Evolutionary conservation across 1,284 basidiomycete species (phyloP).

Genomic region (Acaromyces ingoldii): DNA sequence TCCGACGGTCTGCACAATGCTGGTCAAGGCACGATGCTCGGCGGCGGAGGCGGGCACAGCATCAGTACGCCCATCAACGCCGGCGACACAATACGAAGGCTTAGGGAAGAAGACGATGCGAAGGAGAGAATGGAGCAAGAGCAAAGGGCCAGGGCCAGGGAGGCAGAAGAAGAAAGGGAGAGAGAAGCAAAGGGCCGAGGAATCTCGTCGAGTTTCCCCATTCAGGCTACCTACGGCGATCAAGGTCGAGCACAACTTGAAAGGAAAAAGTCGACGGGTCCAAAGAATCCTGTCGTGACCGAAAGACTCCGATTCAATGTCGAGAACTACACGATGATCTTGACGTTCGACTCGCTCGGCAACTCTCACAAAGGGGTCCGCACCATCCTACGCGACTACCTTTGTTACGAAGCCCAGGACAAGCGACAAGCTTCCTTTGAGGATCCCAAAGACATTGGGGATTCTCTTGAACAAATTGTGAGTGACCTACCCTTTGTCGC

Average conservation of each 20-base stretch:
- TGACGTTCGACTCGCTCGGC: slow-evolving; percentile 72
- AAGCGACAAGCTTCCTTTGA: slow-evolving; percentile 62
- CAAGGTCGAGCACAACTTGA: background rate
- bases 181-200: slow-evolving; percentile 9
- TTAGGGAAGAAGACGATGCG: background rate
- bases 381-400: slow-evolving; percentile 65
- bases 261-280: no score
- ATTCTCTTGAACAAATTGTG: slow-evolving; percentile 15
- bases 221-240: background rate
- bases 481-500: no score
- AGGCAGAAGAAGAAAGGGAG: background rate
- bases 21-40: background rate
- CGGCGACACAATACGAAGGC: background rate
- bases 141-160: no score
- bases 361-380: slow-evolving; percentile 63
- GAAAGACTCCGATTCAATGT: slow-evolving; percentile 7
- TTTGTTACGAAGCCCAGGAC: slow-evolving; percentile 72
- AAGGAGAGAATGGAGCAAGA: background rate
- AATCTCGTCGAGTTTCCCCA: background rate
- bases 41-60: background rate
- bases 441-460: background rate
- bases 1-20: background rate
- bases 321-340: slow-evolving; percentile 20
- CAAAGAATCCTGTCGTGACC: no score
- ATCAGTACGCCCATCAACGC: background rate